Conservation (phyloP, 148 eudicot genomes). For the Rhododendron henanense region DNA sequence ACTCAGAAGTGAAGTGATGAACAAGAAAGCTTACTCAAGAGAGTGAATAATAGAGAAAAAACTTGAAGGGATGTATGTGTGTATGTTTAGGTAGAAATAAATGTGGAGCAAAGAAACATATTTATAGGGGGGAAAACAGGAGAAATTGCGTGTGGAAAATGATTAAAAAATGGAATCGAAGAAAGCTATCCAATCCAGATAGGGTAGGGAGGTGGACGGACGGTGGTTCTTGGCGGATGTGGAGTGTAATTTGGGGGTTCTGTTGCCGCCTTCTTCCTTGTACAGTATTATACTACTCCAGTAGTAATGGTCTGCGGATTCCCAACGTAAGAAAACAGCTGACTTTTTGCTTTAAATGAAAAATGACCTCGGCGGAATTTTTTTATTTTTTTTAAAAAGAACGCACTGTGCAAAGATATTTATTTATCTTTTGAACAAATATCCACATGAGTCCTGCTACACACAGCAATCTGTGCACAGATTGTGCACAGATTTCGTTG, state of each 20-base stretch:
- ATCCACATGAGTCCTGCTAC: no score
- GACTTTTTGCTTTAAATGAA: not conserved
- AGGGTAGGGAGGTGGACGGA: not conserved
- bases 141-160: not conserved
- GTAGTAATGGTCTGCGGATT: not conserved
- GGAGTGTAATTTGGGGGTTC: not conserved
- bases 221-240: not conserved
- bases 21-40: not conserved
- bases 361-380: not conserved
- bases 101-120: not conserved
- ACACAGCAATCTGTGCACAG: no score
- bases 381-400: no score
- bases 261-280: not conserved
- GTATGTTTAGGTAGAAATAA: not conserved
- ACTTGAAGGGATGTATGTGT: not conserved
- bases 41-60: not conserved
- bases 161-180: conserved; percentile 3
- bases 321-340: not conserved
- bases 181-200: no score
- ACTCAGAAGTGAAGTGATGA: not conserved
- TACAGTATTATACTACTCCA: no score
- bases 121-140: not conserved
- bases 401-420: no score
- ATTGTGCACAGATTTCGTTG: no score
- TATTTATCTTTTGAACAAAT: not conserved